Evolutionary conservation across 2,329 filamentous ascomycete genomes (phyloP), one percentile per base, ranked within the genome.

Genomic region (Pestalotiopsis sp.): DNA sequence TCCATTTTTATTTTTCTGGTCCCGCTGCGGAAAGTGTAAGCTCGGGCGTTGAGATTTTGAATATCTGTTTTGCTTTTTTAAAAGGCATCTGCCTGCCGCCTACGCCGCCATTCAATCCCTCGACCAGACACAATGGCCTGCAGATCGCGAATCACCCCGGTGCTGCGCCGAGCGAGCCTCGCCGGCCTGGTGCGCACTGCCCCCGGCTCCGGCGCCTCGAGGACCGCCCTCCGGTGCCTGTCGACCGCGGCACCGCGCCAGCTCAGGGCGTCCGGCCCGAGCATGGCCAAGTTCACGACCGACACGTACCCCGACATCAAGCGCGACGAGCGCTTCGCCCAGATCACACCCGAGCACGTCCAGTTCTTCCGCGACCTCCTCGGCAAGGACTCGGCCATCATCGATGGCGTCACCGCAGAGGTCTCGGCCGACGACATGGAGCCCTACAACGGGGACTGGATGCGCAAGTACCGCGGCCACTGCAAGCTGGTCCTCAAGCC

Each of bases 391-490:
- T 93, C 92, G 45, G 94, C 94, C 2, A 86, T 98, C 65, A 89
- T 98, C 70, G 95, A 98, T 78, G 94, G 94, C 65, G 87, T 97
- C 67, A 93, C 90, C 3, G 81, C 89, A 73, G 90, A 95, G 80
- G 90, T 83, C 38, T 79, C 90, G 14, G 83, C 86, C 2, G 92
- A 93, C 75, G 96, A 98, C 78, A 87, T 98, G 72, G 94, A 96
- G 78, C 89, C 93, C 7, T 99, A 94, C 87, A 99, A 99, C 82
- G 90, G 91, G 78, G 96, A 99, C 83, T 99, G 97, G 96, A 98
- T 99, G 95, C 91, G 93, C 81, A 99, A 99, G 83, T 99, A 97
- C 84, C 91, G 93, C 70, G 97, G 96, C 38, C 94, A 98, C 81
- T 90, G 93, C 70, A 90, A 91, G 77, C 84, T 99, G 31, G 94